Evolutionary conservation across 345 rosid species (phyloP).

Genomic region (Zanthoxylum bungeanum): DNA sequence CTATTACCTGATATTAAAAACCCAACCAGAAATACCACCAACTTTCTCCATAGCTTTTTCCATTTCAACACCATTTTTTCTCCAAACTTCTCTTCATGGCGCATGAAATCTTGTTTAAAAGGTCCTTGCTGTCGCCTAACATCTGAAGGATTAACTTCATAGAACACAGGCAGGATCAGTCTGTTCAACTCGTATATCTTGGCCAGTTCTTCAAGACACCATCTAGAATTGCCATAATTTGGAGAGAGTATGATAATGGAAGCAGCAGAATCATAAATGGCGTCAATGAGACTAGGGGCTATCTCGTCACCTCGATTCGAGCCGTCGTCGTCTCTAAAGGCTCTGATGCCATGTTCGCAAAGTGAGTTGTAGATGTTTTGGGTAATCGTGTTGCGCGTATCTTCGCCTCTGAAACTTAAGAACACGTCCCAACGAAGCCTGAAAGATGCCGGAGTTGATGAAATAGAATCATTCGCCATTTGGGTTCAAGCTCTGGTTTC

Average conservation of each 20-base stretch:
- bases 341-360: neutral
- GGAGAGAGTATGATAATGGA: conserved; percentile 37
- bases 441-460: conserved; percentile 18
- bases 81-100: conserved; percentile 20
- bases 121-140: conserved; percentile 39
- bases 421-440: conserved; percentile 52
- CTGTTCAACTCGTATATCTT: conserved; percentile 33
- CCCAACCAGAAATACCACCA: conserved; percentile 36
- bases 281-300: conserved; percentile 26
- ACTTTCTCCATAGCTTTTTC: conserved; percentile 42
- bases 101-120: conserved; percentile 29
- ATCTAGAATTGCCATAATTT: conserved; percentile 36
- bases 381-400: conserved; percentile 41
- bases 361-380: conserved; percentile 22
- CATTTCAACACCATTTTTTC: conserved; percentile 26
- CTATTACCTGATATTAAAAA: conserved; percentile 6
- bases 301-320: conserved; percentile 45
- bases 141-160: conserved; percentile 42
- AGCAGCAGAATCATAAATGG: conserved; percentile 52
- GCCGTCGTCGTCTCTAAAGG: conserved; percentile 32
- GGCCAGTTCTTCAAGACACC: conserved; percentile 54
- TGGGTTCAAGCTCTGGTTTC: no score
- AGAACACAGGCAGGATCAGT: conserved; percentile 47
- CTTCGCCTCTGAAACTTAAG: conserved; percentile 57
- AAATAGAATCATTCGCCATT: neutral